Base-by-base conservation (phyloP, 495 filamentous ascomycete genomes). In the Penicillium malachiteum region DNA sequence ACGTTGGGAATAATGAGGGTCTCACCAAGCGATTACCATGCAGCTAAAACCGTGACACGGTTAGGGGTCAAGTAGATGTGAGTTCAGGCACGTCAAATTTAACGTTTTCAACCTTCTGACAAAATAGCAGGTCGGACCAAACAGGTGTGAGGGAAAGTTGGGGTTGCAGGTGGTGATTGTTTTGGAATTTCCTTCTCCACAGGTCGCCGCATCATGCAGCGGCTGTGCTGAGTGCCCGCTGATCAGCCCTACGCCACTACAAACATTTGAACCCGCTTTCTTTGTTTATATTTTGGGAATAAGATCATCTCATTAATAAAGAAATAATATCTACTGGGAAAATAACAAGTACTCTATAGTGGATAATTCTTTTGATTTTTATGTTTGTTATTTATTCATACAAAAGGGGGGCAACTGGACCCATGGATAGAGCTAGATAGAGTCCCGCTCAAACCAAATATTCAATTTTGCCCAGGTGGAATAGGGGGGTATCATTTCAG, bases 111-210 rank as follows among this genome's bases (percentile, higher is more conserved):
- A 26, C 4, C 21, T 26, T 26, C 4, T 1, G 21, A 26, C 21
- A 4, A 26, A 26, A 26, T 4, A 4, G 21, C 8, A 54, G 52
- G 37, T 32, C 17, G 33, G 35, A 37, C 32, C 32, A 41, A 26
- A 4, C 21, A 13, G 18, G 43, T 17, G 50, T 45, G 55, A 26
- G 50, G 41, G 48, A 30, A 32, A 7, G 62, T 50, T 21, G 50
- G 47, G 55, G 45, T 50, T 40, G 21, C 55, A 44, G 58, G 52
- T 60, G 50, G 57, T 60, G 63, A 65, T 59, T 72, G 69, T 75
- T 76, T 71, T 71, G 70, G 73, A 71, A 61, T 72, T 71, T 72
- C 63, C 62, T 68, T 69, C 71, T 73, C 71, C 71, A 76, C 72
- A 65, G 64, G 64, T 65, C 63, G 66, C 63, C 59, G 65, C 65